Evolutionary conservation across 805 yeast genomes (phyloP).

Genomic region (Pichia thaimueangensis): DNA sequence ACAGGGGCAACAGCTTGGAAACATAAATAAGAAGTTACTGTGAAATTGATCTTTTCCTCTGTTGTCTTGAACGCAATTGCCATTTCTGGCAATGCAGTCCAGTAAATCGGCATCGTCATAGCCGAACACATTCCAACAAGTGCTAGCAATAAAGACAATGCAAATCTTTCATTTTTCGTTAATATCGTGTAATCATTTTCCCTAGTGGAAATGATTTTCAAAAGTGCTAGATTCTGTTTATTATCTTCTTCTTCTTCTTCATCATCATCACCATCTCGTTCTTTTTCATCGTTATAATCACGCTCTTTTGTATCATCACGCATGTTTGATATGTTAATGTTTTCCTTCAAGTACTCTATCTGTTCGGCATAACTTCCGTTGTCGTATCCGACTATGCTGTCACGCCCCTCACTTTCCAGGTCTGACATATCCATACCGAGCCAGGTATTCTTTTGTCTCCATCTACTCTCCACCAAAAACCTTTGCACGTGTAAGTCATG

Average conservation of each 20-base stretch:
- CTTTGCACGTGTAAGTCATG: too few relatives aligned
- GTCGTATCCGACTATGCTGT: too few relatives aligned
- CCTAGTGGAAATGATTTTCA: not conserved
- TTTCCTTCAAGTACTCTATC: not conserved
- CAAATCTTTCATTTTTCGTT: conserved; percentile 33
- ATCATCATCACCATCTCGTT: conserved; percentile 1
- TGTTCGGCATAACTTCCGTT: not conserved
- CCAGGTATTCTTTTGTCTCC: too few relatives aligned
- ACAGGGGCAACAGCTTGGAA: conserved; percentile 77
- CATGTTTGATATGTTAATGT: conserved; percentile 18
- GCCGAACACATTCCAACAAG: conserved; percentile 60
- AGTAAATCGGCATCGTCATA: conserved; percentile 69
- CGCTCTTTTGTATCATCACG: not conserved
- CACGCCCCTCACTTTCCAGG: too few relatives aligned
- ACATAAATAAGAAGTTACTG: conserved; percentile 70
- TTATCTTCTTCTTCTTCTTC: not conserved
- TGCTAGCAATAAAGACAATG: conserved; percentile 37
- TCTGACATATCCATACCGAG: too few relatives aligned
- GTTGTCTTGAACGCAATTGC: conserved; percentile 48
- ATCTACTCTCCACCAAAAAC: too few relatives aligned
- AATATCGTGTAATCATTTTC: conserved; percentile 39
- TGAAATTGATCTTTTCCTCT: conserved; percentile 54
- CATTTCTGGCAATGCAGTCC: conserved; percentile 65
- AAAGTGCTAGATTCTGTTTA: not conserved
- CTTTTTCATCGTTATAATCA: not conserved